These are phyloP conservation scores for Lachnellula subtilissima DNA, from an alignment of 2,329 filamentous ascomycete genomes.

Conservation along the genomic window DNA sequence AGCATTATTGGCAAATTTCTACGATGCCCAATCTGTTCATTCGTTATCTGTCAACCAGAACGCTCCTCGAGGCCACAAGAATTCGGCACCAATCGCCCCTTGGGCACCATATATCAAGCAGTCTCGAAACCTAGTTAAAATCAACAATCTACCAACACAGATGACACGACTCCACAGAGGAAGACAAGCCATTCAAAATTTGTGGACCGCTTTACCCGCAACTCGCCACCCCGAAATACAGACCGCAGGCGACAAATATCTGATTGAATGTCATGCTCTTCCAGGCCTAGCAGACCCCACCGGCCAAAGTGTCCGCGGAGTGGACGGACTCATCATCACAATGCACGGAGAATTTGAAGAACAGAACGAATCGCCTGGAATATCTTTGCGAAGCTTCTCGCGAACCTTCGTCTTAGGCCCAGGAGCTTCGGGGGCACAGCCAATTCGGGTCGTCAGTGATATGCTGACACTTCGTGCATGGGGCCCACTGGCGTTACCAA, in stretches of 20 bases:
- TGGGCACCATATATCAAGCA: conserved; percentile 74
- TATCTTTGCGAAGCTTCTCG: conserved; percentile 72
- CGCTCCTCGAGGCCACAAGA: conserved; percentile 44
- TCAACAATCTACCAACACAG: conserved; percentile 56
- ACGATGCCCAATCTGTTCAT: conserved; percentile 72
- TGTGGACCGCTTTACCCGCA: conserved; percentile 66
- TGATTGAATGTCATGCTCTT: conserved; percentile 75
- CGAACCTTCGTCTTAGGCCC: conserved; percentile 76
- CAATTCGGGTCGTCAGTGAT: conserved; percentile 73
- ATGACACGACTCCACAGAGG: conserved; percentile 65
- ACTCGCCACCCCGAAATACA: conserved; percentile 72
- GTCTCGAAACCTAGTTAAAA: conserved; percentile 72
- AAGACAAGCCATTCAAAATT: conserved; percentile 55
- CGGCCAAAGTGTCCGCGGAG: conserved; percentile 58
- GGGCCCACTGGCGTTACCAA: conserved; percentile 39
- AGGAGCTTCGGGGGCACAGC: conserved; percentile 51
- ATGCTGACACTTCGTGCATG: conserved; percentile 70
- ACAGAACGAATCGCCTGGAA: conserved; percentile 51
- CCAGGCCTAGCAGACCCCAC: conserved; percentile 66
- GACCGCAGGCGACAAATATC: conserved; percentile 65
- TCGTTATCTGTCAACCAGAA: conserved; percentile 68
- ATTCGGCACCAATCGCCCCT: conserved; percentile 42
- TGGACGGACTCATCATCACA: conserved; percentile 72
- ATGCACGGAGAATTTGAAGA: conserved; percentile 86
- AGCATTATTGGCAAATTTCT: conserved; percentile 59